These are phyloP conservation scores for Fusarium verticillioides DNA, from an alignment of 2,329 filamentous ascomycete genomes.

Conservation along the genomic window DNA sequence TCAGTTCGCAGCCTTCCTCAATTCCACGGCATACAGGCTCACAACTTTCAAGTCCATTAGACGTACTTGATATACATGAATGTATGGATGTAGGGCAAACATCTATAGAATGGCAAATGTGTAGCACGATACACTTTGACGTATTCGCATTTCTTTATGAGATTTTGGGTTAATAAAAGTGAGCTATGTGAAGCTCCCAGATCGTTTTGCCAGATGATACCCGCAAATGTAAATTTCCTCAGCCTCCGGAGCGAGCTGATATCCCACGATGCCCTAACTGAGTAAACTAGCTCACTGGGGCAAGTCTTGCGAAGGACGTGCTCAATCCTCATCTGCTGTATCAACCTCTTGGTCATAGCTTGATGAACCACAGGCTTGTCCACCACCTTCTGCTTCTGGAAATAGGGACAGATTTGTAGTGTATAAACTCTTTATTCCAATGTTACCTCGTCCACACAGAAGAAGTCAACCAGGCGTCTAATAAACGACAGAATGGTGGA, in stretches of 20 bases:
- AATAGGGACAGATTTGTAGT: conserved; percentile 15
- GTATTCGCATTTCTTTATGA: not conserved
- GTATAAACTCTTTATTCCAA: conserved; percentile 3
- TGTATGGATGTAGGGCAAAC: not conserved
- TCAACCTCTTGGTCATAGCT: conserved; percentile 6
- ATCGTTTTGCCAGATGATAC: not conserved
- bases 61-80: not conserved
- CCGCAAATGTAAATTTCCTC: not conserved
- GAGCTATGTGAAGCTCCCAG: not conserved
- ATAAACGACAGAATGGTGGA: not conserved
- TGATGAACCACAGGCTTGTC: conserved; percentile 2
- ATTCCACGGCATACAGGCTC: not conserved
- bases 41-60: not conserved
- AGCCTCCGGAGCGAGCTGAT: not conserved
- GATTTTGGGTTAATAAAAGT: not conserved
- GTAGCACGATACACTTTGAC: not conserved
- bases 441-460: not conserved
- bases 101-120: not conserved
- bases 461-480: conserved; percentile 13
- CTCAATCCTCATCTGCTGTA: conserved; percentile 6
- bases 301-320: conserved; percentile 13
- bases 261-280: not conserved
- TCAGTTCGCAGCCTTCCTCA: not conserved
- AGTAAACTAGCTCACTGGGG: conserved; percentile 3
- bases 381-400: conserved; percentile 40